Evolutionary conservation across 345 rosid genomes (phyloP).

Genomic region (Citrus unshiu): DNA sequence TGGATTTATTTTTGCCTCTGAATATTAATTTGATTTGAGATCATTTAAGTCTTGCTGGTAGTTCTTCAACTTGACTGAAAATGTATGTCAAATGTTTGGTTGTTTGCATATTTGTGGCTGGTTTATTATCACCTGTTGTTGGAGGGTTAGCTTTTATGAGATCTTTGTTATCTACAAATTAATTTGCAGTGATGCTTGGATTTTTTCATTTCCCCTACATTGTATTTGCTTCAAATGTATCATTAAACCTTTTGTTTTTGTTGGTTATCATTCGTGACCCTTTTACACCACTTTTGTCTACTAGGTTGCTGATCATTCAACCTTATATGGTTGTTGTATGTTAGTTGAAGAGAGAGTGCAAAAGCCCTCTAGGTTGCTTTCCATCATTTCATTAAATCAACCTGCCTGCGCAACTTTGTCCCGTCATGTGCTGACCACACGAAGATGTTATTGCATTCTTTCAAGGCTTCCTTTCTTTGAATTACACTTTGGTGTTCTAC

Average conservation of each 20-base stretch:
- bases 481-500: slow-evolving; percentile 83
- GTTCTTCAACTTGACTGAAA: not conserved
- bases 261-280: slow-evolving; percentile 1
- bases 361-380: slow-evolving; percentile 90
- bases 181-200: not conserved
- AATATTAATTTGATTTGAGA: not conserved
- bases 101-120: not conserved
- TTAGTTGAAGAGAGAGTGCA: slow-evolving; percentile 88
- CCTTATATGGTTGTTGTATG: slow-evolving; percentile 88
- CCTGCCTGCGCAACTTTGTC: slow-evolving; percentile 56
- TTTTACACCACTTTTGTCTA: slow-evolving; percentile 16
- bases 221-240: slow-evolving; percentile 2
- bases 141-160: not conserved
- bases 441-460: slow-evolving; percentile 95
- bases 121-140: not conserved
- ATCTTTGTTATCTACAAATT: not conserved
- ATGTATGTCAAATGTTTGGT: not conserved
- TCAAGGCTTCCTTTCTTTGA: slow-evolving; percentile 94
- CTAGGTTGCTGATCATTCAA: slow-evolving; percentile 91
- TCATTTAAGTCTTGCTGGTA: not conserved
- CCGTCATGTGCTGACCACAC: slow-evolving; percentile 74
- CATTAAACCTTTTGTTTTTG: not conserved
- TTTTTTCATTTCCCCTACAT: not conserved
- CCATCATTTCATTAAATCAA: slow-evolving; percentile 65
- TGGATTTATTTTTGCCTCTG: not conserved